Conservation (phyloP, 768 basidiomycete genomes). For the Mycena haematopus region DNA sequence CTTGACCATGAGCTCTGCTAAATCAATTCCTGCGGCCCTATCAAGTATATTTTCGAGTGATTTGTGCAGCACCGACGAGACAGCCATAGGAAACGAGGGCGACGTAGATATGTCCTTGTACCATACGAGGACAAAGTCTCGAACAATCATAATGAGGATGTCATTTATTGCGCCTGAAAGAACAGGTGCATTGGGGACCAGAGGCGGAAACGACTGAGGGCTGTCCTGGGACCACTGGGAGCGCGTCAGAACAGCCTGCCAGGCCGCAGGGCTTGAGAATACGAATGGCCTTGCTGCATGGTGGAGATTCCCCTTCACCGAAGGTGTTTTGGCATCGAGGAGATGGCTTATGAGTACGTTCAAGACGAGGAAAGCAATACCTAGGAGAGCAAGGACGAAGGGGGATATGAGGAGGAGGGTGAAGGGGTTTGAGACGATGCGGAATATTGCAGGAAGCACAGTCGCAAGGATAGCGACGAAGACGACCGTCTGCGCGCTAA, state of each 20-base stretch:
- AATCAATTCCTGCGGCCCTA: slow-evolving; percentile 66
- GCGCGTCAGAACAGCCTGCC: slow-evolving; percentile 88
- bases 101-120: slow-evolving; percentile 87
- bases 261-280: slow-evolving; percentile 93
- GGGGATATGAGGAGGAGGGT: slow-evolving; percentile 70
- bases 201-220: slow-evolving; percentile 68
- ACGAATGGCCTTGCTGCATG: slow-evolving; percentile 74
- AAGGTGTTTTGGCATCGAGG: slow-evolving; percentile 55
- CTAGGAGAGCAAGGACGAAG: slow-evolving; percentile 54
- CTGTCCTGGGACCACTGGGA: slow-evolving; percentile 88
- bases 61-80: slow-evolving; percentile 76
- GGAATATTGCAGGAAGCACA: slow-evolving; percentile 58
- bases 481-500: slow-evolving; percentile 60
- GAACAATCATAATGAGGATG: slow-evolving; percentile 78
- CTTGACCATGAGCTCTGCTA: slow-evolving; percentile 78
- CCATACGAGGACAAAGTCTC: slow-evolving; percentile 92
- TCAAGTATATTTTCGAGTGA: slow-evolving; percentile 64
- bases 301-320: slow-evolving; percentile 45
- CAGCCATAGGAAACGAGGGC: slow-evolving; percentile 85
- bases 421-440: slow-evolving; percentile 70
- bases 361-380: slow-evolving; percentile 56
- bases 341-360: slow-evolving; percentile 63
- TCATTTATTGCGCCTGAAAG: slow-evolving; percentile 80
- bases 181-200: slow-evolving; percentile 67
- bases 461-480: slow-evolving; percentile 64